Evolutionary conservation across 2,329 filamentous ascomycete species (phyloP).

Genomic region (Alternaria ventricosa): DNA sequence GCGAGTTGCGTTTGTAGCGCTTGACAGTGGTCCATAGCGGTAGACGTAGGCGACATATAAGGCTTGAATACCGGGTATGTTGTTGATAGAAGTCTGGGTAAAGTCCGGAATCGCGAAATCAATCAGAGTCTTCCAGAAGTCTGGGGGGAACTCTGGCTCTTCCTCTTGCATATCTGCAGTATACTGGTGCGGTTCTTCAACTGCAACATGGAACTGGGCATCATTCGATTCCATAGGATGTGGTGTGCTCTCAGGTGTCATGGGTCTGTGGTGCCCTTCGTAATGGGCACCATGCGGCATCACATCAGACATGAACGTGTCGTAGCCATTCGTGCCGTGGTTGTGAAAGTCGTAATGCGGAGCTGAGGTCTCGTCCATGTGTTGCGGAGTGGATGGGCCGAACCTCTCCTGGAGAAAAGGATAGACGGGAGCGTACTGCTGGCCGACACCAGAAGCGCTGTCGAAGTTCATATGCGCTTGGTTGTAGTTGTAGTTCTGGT

Average conservation of each 20-base stretch:
- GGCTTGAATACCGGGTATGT: constrained; percentile 14
- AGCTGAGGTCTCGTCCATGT: neutral
- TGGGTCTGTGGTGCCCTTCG: neutral
- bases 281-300: neutral
- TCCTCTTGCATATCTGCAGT: neutral
- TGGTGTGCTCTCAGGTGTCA: neutral
- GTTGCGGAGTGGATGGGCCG: neutral
- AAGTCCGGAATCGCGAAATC: constrained; percentile 6
- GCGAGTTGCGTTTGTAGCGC: constrained; percentile 10
- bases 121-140: constrained; percentile 1
- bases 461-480: neutral
- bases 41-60: constrained; percentile 17
- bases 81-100: constrained; percentile 6
- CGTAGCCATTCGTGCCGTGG: neutral
- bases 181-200: neutral
- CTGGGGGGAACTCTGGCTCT: neutral
- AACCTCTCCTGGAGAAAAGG: neutral
- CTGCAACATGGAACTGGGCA: neutral
- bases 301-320: neutral
- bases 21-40: constrained; percentile 11
- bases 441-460: neutral
- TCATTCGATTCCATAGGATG: neutral
- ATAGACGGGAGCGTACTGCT: neutral
- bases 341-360: neutral
- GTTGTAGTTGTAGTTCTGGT: neutral